These are phyloP conservation scores for Mallotus repandus DNA, from an alignment of 441 rosid species.

Conservation along the genomic window DNA sequence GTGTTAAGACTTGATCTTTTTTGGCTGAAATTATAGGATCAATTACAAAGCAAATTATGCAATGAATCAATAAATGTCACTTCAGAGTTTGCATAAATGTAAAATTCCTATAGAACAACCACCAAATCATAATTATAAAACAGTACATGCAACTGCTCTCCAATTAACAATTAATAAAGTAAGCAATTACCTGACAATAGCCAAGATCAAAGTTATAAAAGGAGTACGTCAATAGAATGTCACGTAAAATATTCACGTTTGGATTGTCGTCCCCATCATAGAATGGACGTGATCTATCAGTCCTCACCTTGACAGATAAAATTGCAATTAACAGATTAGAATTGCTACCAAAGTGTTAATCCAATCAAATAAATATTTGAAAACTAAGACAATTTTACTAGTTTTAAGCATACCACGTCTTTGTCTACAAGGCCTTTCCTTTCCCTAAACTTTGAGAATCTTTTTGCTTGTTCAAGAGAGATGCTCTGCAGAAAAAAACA, in stretches of 20 bases:
- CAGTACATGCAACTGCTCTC: slow-evolving; percentile 3
- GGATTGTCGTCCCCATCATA: slow-evolving; percentile 94
- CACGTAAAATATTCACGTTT: slow-evolving; percentile 70
- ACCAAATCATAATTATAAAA: slow-evolving; percentile 3
- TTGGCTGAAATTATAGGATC: background rate
- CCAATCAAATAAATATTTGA: slow-evolving; percentile 18
- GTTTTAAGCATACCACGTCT: slow-evolving; percentile 78
- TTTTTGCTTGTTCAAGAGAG: slow-evolving; percentile 84
- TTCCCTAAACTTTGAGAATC: slow-evolving; percentile 93
- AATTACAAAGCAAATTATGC: background rate
- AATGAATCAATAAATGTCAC: background rate
- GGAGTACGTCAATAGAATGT: slow-evolving; percentile 87
- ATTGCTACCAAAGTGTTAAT: slow-evolving; percentile 4
- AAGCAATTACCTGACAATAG: slow-evolving; percentile 84
- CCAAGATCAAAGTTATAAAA: slow-evolving; percentile 98
- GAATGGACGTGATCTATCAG: slow-evolving; percentile 78
- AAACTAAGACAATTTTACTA: background rate
- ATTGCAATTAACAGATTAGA: slow-evolving; percentile 12
- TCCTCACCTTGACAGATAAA: slow-evolving; percentile 70
- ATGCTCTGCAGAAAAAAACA: slow-evolving; percentile 60
- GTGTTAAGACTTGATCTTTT: background rate
- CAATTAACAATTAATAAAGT: background rate
- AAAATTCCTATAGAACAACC: background rate
- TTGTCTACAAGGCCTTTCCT: slow-evolving; percentile 90
- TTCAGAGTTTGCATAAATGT: background rate